Base-by-base conservation (phyloP, 345 rosid species). In the Hibiscus tridactylites region DNA sequence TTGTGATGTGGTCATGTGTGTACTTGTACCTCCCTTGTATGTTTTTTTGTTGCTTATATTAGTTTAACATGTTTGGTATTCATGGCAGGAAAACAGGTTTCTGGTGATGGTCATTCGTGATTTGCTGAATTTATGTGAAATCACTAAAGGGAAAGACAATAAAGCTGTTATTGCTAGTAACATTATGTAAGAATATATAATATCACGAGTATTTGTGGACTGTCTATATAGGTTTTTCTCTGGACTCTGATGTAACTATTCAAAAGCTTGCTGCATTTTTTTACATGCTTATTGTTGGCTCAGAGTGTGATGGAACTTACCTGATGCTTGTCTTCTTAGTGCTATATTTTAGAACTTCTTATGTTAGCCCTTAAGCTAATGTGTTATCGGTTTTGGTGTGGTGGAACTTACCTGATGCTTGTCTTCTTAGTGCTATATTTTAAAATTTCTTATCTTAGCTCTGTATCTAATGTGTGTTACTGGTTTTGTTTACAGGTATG, bases 81-180 rank as follows among this genome's bases (percentile, higher is more conserved):
- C 42, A 65, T 77, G 72, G 67, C 97, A 92, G 99, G 99, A 96
- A 84, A 96, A 96, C 83, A 87, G 99, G 75, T 96, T 96, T 81
- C 85, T 96, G 79, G 99, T 96, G 79, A 90, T 91, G 97, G 98
- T 96, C 71, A 96, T 96, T 70, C 97, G 98, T 46, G 99, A 96
- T 82, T 83, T 96, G 63, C 81, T 96, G 77, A 96, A 91, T 84
- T 82, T 96, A 73, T 96, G 99, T 83, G 99, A 96, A 80, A 91
- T 96, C 72, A 96, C 93, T 7, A 96, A 91, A 68, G 99, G 98
- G 60, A 96, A 96, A 79, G 99, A 96, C 80, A 96, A 96, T 80
- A 96, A 92, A 86, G 98, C 97, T 59, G 98, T 96, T 72, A 96
- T 96, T 80, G 98, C 98, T 16, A 96, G 99, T 80, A 96, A 96